phyloP scores from a whole-genome alignment of 1,284 basidiomycete genomes.

The Schizophyllum amplum region DNA sequence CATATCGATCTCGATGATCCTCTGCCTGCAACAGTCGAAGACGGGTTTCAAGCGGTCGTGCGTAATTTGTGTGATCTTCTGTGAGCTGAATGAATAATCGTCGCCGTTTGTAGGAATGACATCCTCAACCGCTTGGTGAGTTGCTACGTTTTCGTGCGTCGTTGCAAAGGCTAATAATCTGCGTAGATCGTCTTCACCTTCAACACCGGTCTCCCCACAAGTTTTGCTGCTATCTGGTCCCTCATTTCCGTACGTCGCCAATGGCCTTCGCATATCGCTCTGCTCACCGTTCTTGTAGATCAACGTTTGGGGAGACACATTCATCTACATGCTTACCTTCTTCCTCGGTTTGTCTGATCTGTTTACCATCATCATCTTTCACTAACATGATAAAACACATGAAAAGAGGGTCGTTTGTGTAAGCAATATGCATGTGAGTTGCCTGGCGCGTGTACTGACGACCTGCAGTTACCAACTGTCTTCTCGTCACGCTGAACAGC shows the following conservation, averaged over 20 bases:
- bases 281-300: not conserved
- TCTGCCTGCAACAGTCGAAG: not conserved
- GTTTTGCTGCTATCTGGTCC: not conserved
- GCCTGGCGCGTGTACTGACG: not conserved
- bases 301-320: not conserved
- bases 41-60: not conserved
- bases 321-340: not conserved
- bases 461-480: not conserved
- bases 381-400: not conserved
- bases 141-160: not conserved
- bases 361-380: not conserved
- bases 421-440: not conserved
- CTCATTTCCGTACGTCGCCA: not conserved
- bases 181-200: not conserved
- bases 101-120: not conserved
- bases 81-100: not conserved
- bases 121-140: not conserved
- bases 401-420: not conserved
- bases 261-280: not conserved
- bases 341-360: not conserved
- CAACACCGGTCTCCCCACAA: not conserved
- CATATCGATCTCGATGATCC: not conserved
- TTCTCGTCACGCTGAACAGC: not conserved
- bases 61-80: not conserved
- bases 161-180: not conserved